Evolutionary conservation across 2,329 filamentous ascomycete genomes (phyloP).

Genomic region (Cytospora piceae): DNA sequence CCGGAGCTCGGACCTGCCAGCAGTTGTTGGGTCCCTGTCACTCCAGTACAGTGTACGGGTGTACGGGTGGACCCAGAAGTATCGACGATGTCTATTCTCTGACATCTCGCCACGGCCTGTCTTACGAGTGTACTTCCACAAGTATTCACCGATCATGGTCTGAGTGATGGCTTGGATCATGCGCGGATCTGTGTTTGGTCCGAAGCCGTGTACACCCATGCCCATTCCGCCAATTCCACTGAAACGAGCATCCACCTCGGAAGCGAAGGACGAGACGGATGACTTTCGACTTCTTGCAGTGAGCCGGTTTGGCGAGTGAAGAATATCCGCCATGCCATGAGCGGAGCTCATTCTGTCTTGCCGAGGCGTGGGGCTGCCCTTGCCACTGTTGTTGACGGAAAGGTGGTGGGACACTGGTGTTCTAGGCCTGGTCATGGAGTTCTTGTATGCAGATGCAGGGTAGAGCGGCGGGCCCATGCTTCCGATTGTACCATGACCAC

Average conservation of each 20-base stretch:
- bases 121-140: constrained; percentile 99
- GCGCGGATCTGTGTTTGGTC: constrained; percentile 81
- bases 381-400: constrained; percentile 40
- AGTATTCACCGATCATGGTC: constrained; percentile 98
- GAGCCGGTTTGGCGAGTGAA: constrained; percentile 53
- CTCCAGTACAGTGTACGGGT: constrained; percentile 97
- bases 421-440: constrained; percentile 54
- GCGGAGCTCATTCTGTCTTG: constrained; percentile 50
- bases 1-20: constrained; percentile 74
- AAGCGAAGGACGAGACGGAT: constrained; percentile 93
- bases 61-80: constrained; percentile 99
- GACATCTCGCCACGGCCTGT: constrained; percentile 88
- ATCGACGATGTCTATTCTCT: constrained; percentile 85
- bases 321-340: constrained; percentile 50
- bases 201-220: constrained; percentile 61
- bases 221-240: constrained; percentile 60
- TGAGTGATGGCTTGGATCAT: constrained; percentile 99
- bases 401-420: constrained; percentile 58
- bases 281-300: constrained; percentile 64
- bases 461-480: constrained; percentile 83
- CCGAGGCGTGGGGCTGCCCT: constrained; percentile 63
- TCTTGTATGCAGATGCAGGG: constrained; percentile 71
- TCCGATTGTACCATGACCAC: constrained; percentile 44
- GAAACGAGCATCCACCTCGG: constrained; percentile 90
- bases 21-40: constrained; percentile 79